Base-by-base conservation (phyloP, 331 rosid genomes). In the Malus hybrid region DNA sequence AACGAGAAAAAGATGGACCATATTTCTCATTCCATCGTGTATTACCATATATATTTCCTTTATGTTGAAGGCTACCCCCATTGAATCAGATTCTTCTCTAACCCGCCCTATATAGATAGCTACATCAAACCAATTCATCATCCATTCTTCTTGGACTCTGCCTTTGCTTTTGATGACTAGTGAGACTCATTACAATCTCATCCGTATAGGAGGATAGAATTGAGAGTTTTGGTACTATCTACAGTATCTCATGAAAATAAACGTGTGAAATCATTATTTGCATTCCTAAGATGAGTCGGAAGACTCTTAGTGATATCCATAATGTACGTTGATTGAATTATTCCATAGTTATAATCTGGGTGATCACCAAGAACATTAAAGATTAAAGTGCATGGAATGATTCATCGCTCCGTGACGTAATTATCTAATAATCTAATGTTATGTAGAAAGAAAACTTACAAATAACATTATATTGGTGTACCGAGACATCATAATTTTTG, bases 61-160 rank as follows among this genome's bases (percentile, higher is more conserved):
- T 36, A 42, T 36, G 5, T 69, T 88, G 89, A 86, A 75, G 80
- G 79, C 86, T 73, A 78, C 81, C 48, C 39, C 85, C 81, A 80
- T 78, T 88, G 91, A 85, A 88, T 86, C 93, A 42, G 87, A 90
- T 88, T 90, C 91, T 80, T 16, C 20, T 6, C n/a, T 52, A 16
- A 6, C 20, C 20, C 1, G 20, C 20, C 57, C 20, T 16, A 48
- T 48, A 15, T 48, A 71, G 7, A 15, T 48, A 71, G 7, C 39
- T 63, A 28, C 39, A 4, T 32, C 11, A 16, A 32, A 64, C 22
- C 46, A 50, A 6, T 64, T 64, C 68, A 64, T 64, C 29, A 30
- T 29, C 30, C 53, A 22, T 72, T 22, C 55, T 42, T 72, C 55
- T 20, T 14, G 75, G 66, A 34, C 55, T 14, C 24, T 19, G 30